Conservation (phyloP, 2,329 filamentous ascomycete genomes). For the Pseudonectria foliicola region DNA sequence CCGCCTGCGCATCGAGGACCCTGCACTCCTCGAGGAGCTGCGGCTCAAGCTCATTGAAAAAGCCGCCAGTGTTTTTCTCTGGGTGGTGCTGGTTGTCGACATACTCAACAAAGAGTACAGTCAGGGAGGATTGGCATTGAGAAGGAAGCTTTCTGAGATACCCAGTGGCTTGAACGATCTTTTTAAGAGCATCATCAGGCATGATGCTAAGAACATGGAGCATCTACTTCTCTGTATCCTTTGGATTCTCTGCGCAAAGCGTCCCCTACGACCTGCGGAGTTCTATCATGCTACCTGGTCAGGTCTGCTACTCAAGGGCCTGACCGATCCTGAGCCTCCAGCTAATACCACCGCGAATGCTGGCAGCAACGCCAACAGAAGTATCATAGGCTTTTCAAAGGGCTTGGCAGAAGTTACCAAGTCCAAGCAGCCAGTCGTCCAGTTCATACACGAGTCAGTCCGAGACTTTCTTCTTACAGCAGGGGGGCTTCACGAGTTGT, state of each 20-base stretch:
- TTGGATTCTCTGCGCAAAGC: constrained; percentile 44
- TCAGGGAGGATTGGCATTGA: constrained; percentile 19
- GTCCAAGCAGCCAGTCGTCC: constrained; percentile 27
- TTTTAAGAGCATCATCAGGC: constrained; percentile 42
- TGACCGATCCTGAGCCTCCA: constrained; percentile 18
- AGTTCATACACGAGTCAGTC: constrained; percentile 49
- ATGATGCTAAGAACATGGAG: constrained; percentile 36
- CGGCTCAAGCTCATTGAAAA: constrained; percentile 25
- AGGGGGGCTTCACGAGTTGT: constrained; percentile 22
- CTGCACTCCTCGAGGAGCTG: constrained; percentile 1
- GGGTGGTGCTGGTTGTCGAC: constrained; percentile 34
- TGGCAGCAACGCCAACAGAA: constrained; percentile 9
- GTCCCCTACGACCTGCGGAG: constrained; percentile 35
- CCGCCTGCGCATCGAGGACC: constrained; percentile 18
- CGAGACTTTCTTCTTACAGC: constrained; percentile 38
- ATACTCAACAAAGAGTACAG: constrained; percentile 30
- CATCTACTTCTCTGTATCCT: constrained; percentile 38
- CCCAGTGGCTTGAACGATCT: constrained; percentile 36
- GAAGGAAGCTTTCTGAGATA: constrained; percentile 25
- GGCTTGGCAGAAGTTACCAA: constrained; percentile 39
- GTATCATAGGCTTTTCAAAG: constrained; percentile 39
- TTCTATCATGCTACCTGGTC: constrained; percentile 36
- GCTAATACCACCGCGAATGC: neutral
- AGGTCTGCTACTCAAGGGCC: constrained; percentile 11
- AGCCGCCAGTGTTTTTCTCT: constrained; percentile 36